Evolutionary conservation across 2,329 filamentous ascomycete species (phyloP).

Genomic region (Alternaria longipes): DNA sequence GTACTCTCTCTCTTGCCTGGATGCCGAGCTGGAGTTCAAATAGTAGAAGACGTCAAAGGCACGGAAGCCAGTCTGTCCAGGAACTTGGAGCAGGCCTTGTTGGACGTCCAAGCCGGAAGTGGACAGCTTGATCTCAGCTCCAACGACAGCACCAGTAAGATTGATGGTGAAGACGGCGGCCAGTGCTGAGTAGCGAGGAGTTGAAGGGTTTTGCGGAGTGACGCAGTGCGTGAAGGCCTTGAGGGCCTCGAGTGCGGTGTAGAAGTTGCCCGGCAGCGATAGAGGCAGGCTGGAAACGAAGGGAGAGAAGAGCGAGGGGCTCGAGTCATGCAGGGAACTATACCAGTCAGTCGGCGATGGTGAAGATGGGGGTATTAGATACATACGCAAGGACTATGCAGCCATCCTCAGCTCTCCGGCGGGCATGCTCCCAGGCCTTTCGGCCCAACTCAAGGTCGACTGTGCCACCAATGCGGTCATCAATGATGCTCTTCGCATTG

Average conservation of each 20-base stretch:
- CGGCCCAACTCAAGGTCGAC: constrained; percentile 81
- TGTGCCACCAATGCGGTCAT: constrained; percentile 76
- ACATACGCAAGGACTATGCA: constrained; percentile 88
- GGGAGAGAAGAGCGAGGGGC: constrained; percentile 82
- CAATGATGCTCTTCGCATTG: constrained; percentile 76
- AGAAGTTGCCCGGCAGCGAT: constrained; percentile 76
- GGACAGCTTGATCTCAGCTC: constrained; percentile 79
- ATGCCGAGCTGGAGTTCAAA: constrained; percentile 89
- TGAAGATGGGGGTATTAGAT: not conserved
- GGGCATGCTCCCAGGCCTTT: constrained; percentile 94
- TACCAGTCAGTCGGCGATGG: constrained; percentile 19
- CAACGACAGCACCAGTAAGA: constrained; percentile 79
- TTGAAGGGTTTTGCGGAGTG: constrained; percentile 88
- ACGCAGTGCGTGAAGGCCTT: constrained; percentile 87
- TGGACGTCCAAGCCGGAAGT: constrained; percentile 87
- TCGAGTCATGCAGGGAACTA: constrained; percentile 87
- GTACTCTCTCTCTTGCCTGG: constrained; percentile 87
- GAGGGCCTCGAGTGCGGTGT: constrained; percentile 81
- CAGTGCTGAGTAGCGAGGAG: constrained; percentile 80
- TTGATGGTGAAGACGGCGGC: constrained; percentile 84
- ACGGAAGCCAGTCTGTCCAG: constrained; percentile 80
- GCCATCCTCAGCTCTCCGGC: constrained; percentile 92
- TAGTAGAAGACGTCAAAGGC: constrained; percentile 99
- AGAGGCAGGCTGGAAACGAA: constrained; percentile 85
- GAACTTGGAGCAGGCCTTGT: constrained; percentile 81